phyloP scores from a whole-genome alignment of 441 rosid genomes.

The Eutrema salsugineum region DNA sequence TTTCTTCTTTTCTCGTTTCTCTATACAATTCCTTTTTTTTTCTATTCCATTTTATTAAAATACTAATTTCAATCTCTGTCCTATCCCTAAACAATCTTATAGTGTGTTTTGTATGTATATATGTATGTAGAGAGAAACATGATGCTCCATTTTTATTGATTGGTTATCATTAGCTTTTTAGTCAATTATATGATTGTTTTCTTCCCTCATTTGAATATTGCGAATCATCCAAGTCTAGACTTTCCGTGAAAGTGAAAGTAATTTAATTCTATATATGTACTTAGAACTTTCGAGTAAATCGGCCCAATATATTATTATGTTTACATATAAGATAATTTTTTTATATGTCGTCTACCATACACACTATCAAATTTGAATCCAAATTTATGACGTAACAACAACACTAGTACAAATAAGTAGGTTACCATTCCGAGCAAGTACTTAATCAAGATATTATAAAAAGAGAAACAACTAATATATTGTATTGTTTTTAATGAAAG shows the following conservation, averaged over 20 bases:
- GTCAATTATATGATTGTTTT: conserved; percentile 32
- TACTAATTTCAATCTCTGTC: conserved; percentile 10
- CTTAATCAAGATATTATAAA: not conserved
- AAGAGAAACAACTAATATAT: not conserved
- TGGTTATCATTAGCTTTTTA: conserved; percentile 34
- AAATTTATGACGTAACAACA: not conserved
- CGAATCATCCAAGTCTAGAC: conserved; percentile 31
- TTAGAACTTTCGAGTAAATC: not conserved
- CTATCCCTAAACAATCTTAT: not conserved
- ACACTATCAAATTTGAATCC: not conserved
- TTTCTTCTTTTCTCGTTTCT: conserved; percentile 40
- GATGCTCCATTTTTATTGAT: conserved; percentile 31
- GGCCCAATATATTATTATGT: not conserved
- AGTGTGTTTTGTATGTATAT: not conserved
- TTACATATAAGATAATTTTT: not conserved
- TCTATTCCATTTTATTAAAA: not conserved
- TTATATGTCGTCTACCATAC: not conserved
- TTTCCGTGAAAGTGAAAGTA: conserved; percentile 30
- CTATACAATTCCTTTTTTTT: conserved; percentile 55
- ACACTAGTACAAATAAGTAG: not conserved
- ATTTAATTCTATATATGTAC: not conserved
- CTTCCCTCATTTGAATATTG: conserved; percentile 1
- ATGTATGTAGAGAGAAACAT: conserved; percentile 21
- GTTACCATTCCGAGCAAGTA: not conserved
- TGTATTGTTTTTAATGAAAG: conserved; percentile 7